phyloP scores from a whole-genome alignment of 1,284 basidiomycete species.

The Vanrija humicola region DNA sequence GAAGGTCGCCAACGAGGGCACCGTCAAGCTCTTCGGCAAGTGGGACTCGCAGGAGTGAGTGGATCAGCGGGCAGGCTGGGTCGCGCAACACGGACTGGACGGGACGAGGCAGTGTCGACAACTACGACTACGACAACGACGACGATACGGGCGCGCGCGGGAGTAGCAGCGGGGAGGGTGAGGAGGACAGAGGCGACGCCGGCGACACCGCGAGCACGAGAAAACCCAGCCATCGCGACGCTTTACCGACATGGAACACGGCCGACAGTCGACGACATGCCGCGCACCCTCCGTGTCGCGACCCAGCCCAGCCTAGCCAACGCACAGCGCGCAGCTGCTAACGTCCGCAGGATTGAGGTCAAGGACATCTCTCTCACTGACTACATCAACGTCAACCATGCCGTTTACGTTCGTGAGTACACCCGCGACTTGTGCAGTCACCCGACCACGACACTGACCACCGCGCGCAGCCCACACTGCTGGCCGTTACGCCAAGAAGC shows the following conservation, averaged over 20 bases:
- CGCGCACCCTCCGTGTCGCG: background rate
- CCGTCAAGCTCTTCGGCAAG: conserved; percentile 90
- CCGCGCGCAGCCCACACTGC: conserved; percentile 74
- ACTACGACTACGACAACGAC: background rate
- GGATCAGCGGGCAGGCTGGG: conserved; percentile 7
- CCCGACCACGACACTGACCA: conserved; percentile 9
- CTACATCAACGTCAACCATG: conserved; percentile 99
- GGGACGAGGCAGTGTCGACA: background rate
- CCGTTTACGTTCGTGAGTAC: conserved; percentile 74
- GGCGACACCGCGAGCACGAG: background rate
- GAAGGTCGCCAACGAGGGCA: conserved; percentile 67
- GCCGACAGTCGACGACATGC: background rate
- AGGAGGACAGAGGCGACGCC: background rate
- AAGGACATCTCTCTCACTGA: conserved; percentile 98
- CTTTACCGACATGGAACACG: background rate
- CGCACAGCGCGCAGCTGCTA: conserved; percentile 3
- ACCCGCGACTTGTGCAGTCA: background rate
- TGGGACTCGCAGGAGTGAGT: conserved; percentile 96
- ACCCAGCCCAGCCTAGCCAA: too few relatives aligned
- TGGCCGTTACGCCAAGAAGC: conserved; percentile 98
- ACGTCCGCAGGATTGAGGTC: conserved; percentile 75
- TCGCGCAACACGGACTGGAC: background rate
- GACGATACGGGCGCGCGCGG: background rate
- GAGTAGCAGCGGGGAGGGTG: background rate
- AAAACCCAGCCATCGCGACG: too few relatives aligned